Base-by-base conservation (phyloP, 2,329 filamentous ascomycete species). In the Diaporthe caulivora region DNA sequence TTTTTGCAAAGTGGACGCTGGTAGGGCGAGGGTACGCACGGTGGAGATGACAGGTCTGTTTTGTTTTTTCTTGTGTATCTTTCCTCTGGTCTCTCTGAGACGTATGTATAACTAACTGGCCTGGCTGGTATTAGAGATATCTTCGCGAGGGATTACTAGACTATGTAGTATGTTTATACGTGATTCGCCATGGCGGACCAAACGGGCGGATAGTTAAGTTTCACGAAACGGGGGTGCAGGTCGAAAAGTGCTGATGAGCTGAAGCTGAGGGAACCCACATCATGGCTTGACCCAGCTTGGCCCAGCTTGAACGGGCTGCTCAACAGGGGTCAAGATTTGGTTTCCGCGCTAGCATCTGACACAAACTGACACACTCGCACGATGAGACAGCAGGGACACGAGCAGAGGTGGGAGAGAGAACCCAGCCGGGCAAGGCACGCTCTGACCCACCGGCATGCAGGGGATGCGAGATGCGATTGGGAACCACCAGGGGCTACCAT, bases 261-360 rank as follows among this genome's bases (percentile, higher is more conserved):
- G 62, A 53, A 67, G 31, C 47, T 29, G 62, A 67, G 62, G 47
- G 62, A 67, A n/a, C 62, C 47, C 62, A 40, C 47, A n/a, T 40
- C 37, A 40, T 40, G 37, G 37, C 37, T 13, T 8, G 37, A 40
- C 11, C 34, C 34, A 34, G 37, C 7, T 10, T 40, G 37, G 37
- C 5, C 8, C 13, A 10, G 37, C 37, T 40, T 9, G 37, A 40
- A 40, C 11, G 37, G 37, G 60, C 42, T n/a, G 18, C 44, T 24
- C 29, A 21, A 29, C 44, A 65, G 60, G 60, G 60, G 60, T 65
- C 21, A 34, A 40, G 62, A 37, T 26, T 49, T 67, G 62, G 47
- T 67, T 67, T 67, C 62, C 24, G 62, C 62, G 47, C 62, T 67
- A 67, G 62, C 62, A 67, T 67, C 62, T 67, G 62, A 67, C 62